Percentiles rank a stretch among this genome's conserved stretches.
Evolutionary conservation across 306 rosid genomes (phyloP).

Genomic region (Dryas drummondii): DNA sequence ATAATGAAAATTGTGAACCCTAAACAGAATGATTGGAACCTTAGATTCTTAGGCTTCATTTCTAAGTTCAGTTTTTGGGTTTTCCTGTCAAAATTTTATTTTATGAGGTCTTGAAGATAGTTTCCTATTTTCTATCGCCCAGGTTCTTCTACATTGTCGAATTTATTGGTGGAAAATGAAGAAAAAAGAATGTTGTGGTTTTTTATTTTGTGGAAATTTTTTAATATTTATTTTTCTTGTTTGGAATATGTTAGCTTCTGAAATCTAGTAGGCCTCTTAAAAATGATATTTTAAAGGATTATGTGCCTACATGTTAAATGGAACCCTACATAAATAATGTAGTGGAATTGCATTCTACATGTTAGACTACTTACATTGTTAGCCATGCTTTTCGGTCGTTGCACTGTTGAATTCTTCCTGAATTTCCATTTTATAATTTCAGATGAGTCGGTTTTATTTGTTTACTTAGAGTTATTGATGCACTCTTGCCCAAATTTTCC

Average conservation of each 20-base stretch:
- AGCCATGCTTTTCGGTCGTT: neutral
- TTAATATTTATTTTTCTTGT: neutral
- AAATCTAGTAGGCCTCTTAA: neutral
- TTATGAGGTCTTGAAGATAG: neutral
- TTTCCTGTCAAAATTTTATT: neutral
- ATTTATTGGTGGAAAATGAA: neutral
- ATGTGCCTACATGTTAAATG: neutral
- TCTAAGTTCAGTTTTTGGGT: neutral
- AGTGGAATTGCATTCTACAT: neutral
- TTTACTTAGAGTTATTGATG: conserved; percentile 9
- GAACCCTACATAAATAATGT: neutral
- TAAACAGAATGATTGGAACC: neutral
- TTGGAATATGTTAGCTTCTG: neutral
- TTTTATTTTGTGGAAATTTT: too few relatives aligned
- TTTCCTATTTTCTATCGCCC: neutral
- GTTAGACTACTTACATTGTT: neutral
- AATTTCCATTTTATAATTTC: neutral
- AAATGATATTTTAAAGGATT: neutral
- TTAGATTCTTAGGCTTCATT: neutral
- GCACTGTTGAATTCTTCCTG: neutral
- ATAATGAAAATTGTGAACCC: neutral
- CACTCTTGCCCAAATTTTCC: neutral
- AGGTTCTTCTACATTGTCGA: neutral
- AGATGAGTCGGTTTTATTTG: neutral
- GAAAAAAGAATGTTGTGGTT: too few relatives aligned